Evolutionary conservation across 352 stramenopile species (phyloP), one percentile per base, ranked within the genome.

Genomic region (Phytophthora niederhauseri): DNA sequence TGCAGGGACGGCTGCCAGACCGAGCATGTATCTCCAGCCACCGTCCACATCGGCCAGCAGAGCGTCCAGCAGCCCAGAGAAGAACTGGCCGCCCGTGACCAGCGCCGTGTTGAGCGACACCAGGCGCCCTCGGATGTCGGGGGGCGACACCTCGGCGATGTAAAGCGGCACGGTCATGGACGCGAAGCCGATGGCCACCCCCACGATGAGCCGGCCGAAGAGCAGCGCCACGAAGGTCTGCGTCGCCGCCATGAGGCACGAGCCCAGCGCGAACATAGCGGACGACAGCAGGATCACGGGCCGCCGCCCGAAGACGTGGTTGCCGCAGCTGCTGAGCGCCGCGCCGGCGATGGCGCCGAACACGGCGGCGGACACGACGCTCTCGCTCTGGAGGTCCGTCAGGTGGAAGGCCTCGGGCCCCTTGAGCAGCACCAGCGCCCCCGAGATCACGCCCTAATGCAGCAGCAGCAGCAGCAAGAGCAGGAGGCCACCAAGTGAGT

Each of bases 11-110:
- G 84, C 80, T 1, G 81, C 84, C n/a, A 94, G 63, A 0, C 88
- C 88, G 0, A 96, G 82, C 88, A 96, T 94, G 63, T 90, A 94
- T 24, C 86, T 77, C 88, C 88, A 96, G 3, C 88, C 85, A 6
- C 85, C 71, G 22, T 77, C 63, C 22, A 88, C 70, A 38, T 70
- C 30, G 28, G 82, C 88, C 26, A 95, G 59, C 14, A 84, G 8
- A 0, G 85, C 87, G 11, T 77, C 82, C 7, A 95, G 61, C 3
- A 95, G 52, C 9, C 74, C 84, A 2, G 87, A 84, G 52, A 93
- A 92, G 68, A 95, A 95, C 68, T 95, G 87, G 7, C 87, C 85
- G 8, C 87, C 87, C 0, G 87, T 95, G 17, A 92, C 79, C 17
- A 91, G 54, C 4, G 91, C 75, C 22, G 82, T 92, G 52, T 95